Conservation (phyloP, 345 rosid genomes). For the Dimocarpus longan region DNA sequence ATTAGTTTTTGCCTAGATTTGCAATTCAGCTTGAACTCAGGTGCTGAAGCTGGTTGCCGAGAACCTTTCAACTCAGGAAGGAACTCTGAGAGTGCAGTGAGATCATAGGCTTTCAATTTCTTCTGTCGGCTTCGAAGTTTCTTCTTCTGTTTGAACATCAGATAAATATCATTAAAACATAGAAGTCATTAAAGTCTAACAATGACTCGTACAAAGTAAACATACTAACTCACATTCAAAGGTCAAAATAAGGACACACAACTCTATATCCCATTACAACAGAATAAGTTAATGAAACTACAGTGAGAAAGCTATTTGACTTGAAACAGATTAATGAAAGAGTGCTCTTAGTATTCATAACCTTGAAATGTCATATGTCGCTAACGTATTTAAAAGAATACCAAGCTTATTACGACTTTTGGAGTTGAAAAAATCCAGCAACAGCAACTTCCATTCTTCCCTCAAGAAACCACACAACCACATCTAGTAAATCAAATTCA, state of each 20-base stretch:
- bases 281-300: not conserved
- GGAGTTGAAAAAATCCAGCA: not conserved
- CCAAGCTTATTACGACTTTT: no score
- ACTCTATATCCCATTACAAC: not conserved
- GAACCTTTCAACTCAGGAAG: conserved; percentile 67
- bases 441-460: not conserved
- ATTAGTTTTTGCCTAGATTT: conserved; percentile 67
- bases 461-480: not conserved
- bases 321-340: not conserved
- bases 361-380: no score
- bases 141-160: conserved; percentile 46
- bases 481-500: not conserved
- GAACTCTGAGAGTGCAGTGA: conserved; percentile 69
- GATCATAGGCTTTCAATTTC: conserved; percentile 73
- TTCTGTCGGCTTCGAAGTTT: conserved; percentile 57
- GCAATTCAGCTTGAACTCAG: conserved; percentile 65
- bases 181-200: not conserved
- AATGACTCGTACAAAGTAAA: not conserved
- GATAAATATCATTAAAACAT: conserved; percentile 2
- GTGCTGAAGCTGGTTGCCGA: conserved; percentile 35
- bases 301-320: not conserved
- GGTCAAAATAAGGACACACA: not conserved
- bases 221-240: not conserved
- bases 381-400: not conserved
- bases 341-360: not conserved